Evolutionary conservation across 208 protist genomes (phyloP).

Genomic region (Crithidia mellificae): DNA sequence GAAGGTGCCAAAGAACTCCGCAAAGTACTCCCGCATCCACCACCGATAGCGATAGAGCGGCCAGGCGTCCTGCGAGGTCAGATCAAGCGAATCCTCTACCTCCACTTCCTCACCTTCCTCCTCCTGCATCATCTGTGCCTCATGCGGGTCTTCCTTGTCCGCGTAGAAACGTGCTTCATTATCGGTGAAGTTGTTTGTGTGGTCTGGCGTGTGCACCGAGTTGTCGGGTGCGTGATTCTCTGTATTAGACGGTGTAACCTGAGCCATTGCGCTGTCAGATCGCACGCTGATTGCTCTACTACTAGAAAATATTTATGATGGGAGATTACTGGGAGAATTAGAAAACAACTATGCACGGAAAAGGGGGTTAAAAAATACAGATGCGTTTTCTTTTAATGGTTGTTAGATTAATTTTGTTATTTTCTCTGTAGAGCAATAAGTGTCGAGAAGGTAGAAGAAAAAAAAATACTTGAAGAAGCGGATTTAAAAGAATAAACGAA

Average conservation of each 20-base stretch:
- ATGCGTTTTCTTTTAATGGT: too few relatives aligned
- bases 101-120: slow-evolving; percentile 6
- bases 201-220: not conserved
- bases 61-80: slow-evolving; percentile 32
- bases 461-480: too few relatives aligned
- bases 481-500: too few relatives aligned
- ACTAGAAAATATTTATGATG: too few relatives aligned
- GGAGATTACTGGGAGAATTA: too few relatives aligned
- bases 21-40: slow-evolving; percentile 45
- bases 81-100: slow-evolving; percentile 1
- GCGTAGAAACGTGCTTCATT: slow-evolving; percentile 9
- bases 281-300: too few relatives aligned
- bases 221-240: not conserved
- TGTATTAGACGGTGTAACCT: not conserved
- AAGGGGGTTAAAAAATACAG: too few relatives aligned
- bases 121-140: slow-evolving; percentile 1
- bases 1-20: slow-evolving; percentile 59
- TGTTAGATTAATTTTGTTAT: too few relatives aligned
- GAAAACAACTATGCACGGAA: too few relatives aligned
- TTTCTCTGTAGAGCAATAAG: too few relatives aligned
- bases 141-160: slow-evolving; percentile 13
- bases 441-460: too few relatives aligned
- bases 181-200: not conserved
- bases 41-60: slow-evolving; percentile 37
- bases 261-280: too few relatives aligned